Conservation (phyloP, 2,329 filamentous ascomycete species). For the Teratosphaeriaceae sp. region DNA sequence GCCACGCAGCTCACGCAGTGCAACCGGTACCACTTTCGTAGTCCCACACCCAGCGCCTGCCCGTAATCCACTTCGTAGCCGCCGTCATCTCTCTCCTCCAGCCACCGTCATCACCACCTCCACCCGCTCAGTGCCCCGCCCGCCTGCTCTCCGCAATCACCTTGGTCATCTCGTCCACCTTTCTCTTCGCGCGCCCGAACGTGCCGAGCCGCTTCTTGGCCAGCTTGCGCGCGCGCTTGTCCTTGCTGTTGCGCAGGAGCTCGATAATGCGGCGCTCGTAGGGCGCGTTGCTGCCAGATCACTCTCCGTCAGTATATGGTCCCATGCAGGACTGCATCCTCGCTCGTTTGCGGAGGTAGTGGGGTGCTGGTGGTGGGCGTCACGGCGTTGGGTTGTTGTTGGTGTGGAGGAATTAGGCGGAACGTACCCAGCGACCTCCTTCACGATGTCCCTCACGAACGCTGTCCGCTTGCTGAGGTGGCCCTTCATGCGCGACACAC, state of each 20-base stretch:
- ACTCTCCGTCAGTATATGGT: too few relatives aligned
- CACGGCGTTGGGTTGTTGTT: background rate
- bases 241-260: conserved; percentile 97
- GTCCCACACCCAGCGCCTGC: background rate
- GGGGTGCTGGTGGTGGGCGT: background rate
- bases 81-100: background rate
- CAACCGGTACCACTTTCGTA: too few relatives aligned
- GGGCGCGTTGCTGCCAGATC: conserved; percentile 34
- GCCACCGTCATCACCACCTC: background rate
- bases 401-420: background rate
- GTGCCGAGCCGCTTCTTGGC: conserved; percentile 99
- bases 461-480: conserved; percentile 94
- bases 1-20: too few relatives aligned
- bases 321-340: too few relatives aligned
- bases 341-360: too few relatives aligned
- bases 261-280: conserved; percentile 98
- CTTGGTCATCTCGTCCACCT: conserved; percentile 98
- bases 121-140: conserved; percentile 53
- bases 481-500: conserved; percentile 71
- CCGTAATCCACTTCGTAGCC: background rate
- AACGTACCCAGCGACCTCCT: conserved; percentile 91
- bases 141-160: conserved; percentile 95
- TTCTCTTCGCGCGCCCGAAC: conserved; percentile 97
- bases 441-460: conserved; percentile 95
- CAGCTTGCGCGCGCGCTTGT: conserved; percentile 98